These are phyloP conservation scores for Raphanus sativus DNA, from an alignment of 345 rosid species.

Conservation along the genomic window DNA sequence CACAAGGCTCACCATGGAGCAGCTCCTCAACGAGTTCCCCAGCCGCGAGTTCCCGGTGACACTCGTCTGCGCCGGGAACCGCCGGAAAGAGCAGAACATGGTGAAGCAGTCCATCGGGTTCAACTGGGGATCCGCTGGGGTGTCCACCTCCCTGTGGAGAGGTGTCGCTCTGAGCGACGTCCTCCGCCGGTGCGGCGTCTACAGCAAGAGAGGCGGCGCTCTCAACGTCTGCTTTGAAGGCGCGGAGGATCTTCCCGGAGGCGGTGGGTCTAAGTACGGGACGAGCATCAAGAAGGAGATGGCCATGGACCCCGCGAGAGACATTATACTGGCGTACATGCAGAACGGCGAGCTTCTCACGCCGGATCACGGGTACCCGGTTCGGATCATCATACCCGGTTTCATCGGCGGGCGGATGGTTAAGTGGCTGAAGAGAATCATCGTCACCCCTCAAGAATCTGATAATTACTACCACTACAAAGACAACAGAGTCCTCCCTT, in stretches of 20 bases:
- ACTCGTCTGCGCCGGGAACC: constrained; percentile 87
- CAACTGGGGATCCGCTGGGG: constrained; percentile 88
- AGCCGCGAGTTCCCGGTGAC: constrained; percentile 75
- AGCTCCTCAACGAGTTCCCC: constrained; percentile 59
- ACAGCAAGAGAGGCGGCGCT: constrained; percentile 60
- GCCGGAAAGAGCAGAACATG: constrained; percentile 95
- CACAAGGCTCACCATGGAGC: constrained; percentile 73
- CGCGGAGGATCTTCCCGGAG: constrained; percentile 89
- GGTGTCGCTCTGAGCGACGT: constrained; percentile 65
- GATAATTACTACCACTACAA: constrained; percentile 73
- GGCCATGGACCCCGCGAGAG: constrained; percentile 85
- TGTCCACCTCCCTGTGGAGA: constrained; percentile 83
- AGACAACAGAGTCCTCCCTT: constrained; percentile 86
- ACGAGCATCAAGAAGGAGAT: constrained; percentile 65
- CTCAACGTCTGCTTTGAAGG: constrained; percentile 92
- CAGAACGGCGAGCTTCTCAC: constrained; percentile 81
- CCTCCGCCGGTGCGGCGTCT: constrained; percentile 69
- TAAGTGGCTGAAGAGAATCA: constrained; percentile 81
- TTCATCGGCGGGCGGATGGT: constrained; percentile 95
- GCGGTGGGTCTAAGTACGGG: constrained; percentile 91
- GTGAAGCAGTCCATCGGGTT: constrained; percentile 78
- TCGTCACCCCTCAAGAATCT: constrained; percentile 73
- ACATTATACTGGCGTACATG: constrained; percentile 88
- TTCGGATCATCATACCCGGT: constrained; percentile 80
- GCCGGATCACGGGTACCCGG: constrained; percentile 95